phyloP scores from a whole-genome alignment of 1,284 basidiomycete species.

The Thelephora terrestris region DNA sequence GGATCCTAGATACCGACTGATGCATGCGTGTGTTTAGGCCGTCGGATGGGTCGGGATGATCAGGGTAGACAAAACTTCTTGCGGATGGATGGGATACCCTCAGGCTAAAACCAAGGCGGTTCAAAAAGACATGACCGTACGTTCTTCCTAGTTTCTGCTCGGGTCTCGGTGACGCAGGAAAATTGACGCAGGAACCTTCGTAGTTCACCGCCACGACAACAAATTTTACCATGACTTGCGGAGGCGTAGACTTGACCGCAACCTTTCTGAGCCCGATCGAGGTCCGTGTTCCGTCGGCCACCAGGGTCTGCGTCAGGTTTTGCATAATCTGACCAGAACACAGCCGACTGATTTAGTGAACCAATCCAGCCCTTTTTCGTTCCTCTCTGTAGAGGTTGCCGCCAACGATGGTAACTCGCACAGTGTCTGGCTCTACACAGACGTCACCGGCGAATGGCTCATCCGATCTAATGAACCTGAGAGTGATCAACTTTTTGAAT shows the following conservation, averaged over 20 bases:
- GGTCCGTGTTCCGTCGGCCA: constrained; percentile 5
- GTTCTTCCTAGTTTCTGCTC: background rate
- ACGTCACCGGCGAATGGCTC: constrained; percentile 22
- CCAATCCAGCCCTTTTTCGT: constrained; percentile 25
- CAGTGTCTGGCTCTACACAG: constrained; percentile 23
- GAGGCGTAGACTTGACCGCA: constrained; percentile 13
- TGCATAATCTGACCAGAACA: background rate
- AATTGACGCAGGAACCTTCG: constrained; percentile 6
- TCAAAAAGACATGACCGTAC: background rate
- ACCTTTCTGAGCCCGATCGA: constrained; percentile 16
- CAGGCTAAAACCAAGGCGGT: too few relatives aligned
- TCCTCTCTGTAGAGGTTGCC: constrained; percentile 20
- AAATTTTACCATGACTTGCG: constrained; percentile 6
- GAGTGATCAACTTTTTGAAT: constrained; percentile 2
- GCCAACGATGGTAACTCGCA: constrained; percentile 23
- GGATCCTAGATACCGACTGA: background rate
- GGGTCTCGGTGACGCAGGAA: background rate
- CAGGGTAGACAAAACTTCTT: constrained; percentile 13
- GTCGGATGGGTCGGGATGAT: constrained; percentile 14
- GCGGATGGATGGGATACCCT: background rate
- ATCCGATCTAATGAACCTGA: too few relatives aligned
- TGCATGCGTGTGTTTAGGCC: background rate
- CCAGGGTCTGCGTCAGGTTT: background rate
- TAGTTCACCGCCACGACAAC: constrained; percentile 12
- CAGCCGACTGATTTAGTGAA: constrained; percentile 23